Evolutionary conservation across 345 rosid species (phyloP).

Genomic region (Lumnitzera littorea): DNA sequence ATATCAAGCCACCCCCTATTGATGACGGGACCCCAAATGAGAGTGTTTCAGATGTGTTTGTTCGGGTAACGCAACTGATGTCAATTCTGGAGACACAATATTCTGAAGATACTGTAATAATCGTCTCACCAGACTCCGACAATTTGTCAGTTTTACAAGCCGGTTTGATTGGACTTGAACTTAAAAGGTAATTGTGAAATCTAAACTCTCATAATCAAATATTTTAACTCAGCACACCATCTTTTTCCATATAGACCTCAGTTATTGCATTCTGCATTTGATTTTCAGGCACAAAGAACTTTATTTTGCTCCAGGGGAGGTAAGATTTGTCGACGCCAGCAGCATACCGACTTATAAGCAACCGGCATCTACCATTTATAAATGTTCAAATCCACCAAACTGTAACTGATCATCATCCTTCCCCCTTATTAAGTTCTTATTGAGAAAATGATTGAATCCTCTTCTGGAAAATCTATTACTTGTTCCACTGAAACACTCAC

Average conservation of each 20-base stretch:
- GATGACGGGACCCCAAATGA: slow-evolving; percentile 95
- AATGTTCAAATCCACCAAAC: slow-evolving; percentile 72
- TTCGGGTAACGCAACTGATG: slow-evolving; percentile 88
- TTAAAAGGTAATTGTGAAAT: slow-evolving; percentile 41
- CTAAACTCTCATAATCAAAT: too few relatives aligned
- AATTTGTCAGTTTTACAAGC: slow-evolving; percentile 79
- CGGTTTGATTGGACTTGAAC: slow-evolving; percentile 78
- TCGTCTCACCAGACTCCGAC: slow-evolving; percentile 90
- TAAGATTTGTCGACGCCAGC: slow-evolving; percentile 57
- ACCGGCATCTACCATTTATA: slow-evolving; percentile 78
- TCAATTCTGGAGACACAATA: slow-evolving; percentile 91
- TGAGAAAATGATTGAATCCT: not conserved
- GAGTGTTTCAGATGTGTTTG: slow-evolving; percentile 82
- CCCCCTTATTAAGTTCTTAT: too few relatives aligned
- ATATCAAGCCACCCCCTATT: slow-evolving; percentile 80
- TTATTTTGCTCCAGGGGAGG: slow-evolving; percentile 70
- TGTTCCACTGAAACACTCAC: too few relatives aligned
- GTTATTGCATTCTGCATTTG: not conserved
- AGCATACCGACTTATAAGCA: slow-evolving; percentile 79
- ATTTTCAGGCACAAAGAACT: slow-evolving; percentile 67
- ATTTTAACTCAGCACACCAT: not conserved
- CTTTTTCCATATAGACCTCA: not conserved
- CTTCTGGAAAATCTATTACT: not conserved
- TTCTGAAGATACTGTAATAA: slow-evolving; percentile 62
- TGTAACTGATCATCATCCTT: slow-evolving; percentile 33